These are phyloP conservation scores for Diaporthe longicolla DNA, from an alignment of 2,329 filamentous ascomycete species.

Conservation along the genomic window DNA sequence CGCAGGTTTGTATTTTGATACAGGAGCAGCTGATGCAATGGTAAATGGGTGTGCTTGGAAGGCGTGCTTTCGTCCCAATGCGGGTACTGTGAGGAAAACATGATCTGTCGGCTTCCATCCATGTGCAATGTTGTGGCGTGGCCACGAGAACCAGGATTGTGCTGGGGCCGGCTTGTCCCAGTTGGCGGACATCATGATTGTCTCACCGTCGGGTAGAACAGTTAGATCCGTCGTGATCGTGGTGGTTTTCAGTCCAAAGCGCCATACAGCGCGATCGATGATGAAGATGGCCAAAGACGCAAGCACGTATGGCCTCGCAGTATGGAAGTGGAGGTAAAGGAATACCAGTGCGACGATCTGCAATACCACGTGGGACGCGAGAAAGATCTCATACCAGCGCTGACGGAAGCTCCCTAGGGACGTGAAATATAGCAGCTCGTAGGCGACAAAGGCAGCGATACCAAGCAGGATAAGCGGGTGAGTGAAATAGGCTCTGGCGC, in stretches of 20 bases:
- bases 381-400: slow-evolving; percentile 74
- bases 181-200: slow-evolving; percentile 60
- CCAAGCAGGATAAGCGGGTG: slow-evolving; percentile 67
- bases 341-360: slow-evolving; percentile 69
- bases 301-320: slow-evolving; percentile 66
- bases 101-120: slow-evolving; percentile 76
- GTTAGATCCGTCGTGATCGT: slow-evolving; percentile 63
- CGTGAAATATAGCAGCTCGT: slow-evolving; percentile 74
- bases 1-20: background rate
- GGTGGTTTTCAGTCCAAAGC: slow-evolving; percentile 65
- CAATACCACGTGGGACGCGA: slow-evolving; percentile 70
- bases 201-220: slow-evolving; percentile 70
- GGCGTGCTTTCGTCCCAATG: slow-evolving; percentile 64
- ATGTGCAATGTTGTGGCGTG: slow-evolving; percentile 55
- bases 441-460: slow-evolving; percentile 67
- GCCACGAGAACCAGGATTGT: slow-evolving; percentile 27
- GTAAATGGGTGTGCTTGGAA: slow-evolving; percentile 78
- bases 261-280: slow-evolving; percentile 70
- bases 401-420: slow-evolving; percentile 72
- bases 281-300: slow-evolving; percentile 69
- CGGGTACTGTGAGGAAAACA: slow-evolving; percentile 73
- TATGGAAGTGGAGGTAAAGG: slow-evolving; percentile 72
- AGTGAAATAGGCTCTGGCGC: slow-evolving; percentile 64
- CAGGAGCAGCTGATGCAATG: slow-evolving; percentile 72
- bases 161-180: slow-evolving; percentile 51